phyloP scores from a whole-genome alignment of 371 early-diverging fungal species.

The Saksenaea vasiformis region DNA sequence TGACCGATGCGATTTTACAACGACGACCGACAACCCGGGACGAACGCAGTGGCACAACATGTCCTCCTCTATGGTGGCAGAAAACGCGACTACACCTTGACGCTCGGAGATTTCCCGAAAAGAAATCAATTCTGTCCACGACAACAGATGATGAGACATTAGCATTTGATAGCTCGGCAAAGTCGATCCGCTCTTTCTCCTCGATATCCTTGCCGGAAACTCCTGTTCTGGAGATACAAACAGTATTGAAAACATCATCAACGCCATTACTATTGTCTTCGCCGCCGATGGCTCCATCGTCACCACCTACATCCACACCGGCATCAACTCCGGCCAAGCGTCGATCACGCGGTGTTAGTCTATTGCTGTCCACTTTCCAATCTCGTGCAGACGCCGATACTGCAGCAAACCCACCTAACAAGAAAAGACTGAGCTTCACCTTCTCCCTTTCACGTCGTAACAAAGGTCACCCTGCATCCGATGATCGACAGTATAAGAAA shows the following conservation, averaged over 20 bases:
- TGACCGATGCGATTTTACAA: background rate
- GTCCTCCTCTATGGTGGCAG: slow-evolving; percentile 25
- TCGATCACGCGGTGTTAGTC: background rate
- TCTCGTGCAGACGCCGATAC: background rate
- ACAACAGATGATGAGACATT: background rate
- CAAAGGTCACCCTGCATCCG: background rate
- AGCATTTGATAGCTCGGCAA: background rate
- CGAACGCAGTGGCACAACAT: slow-evolving; percentile 14
- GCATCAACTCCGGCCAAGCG: background rate
- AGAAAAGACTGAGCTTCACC: background rate
- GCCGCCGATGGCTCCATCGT: background rate
- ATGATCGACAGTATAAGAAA: background rate
- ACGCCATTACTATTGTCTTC: background rate
- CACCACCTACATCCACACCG: background rate
- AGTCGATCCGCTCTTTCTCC: background rate
- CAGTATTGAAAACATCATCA: background rate
- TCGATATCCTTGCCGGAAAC: background rate
- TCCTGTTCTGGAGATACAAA: background rate
- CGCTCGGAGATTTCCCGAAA: background rate
- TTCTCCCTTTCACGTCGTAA: background rate
- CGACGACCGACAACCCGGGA: background rate
- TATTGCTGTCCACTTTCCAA: background rate
- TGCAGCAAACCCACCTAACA: background rate
- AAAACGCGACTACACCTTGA: slow-evolving; percentile 7
- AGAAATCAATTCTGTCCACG: background rate